Evolutionary conservation across 2,329 filamentous ascomycete genomes (phyloP).

Genomic region (Rugonectria rugulosa): DNA sequence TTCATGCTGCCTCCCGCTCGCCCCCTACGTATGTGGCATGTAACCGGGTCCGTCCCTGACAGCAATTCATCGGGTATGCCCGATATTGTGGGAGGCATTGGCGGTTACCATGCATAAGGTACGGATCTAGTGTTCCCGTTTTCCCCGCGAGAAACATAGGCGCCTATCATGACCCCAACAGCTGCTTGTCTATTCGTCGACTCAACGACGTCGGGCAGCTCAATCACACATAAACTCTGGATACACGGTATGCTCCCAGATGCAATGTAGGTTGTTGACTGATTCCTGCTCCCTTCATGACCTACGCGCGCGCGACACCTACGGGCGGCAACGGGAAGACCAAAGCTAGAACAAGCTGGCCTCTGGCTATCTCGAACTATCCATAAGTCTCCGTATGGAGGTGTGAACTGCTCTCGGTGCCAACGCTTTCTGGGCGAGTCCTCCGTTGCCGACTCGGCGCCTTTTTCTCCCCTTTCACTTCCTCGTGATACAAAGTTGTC

Average conservation of each 20-base stretch:
- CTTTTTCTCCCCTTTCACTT: background rate
- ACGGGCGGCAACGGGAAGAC: background rate
- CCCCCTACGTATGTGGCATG: too few relatives aligned
- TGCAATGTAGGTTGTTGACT: too few relatives aligned
- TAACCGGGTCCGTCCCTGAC: too few relatives aligned
- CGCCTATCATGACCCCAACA: too few relatives aligned
- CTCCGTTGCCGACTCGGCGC: background rate
- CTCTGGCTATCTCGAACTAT: background rate
- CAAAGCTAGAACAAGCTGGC: background rate
- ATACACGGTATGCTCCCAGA: too few relatives aligned
- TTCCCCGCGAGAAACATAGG: background rate
- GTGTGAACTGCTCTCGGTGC: background rate
- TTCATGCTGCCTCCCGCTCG: constrained; percentile 3
- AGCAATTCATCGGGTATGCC: background rate
- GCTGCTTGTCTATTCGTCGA: background rate
- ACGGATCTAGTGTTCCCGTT: background rate
- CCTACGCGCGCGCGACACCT: too few relatives aligned
- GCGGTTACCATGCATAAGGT: background rate
- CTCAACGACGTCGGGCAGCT: too few relatives aligned
- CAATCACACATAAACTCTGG: too few relatives aligned
- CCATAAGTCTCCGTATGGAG: background rate
- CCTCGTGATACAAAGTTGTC: background rate
- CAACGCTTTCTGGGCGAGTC: background rate
- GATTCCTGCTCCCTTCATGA: too few relatives aligned
- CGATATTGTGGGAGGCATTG: background rate